Evolutionary conservation across 202 grass and related monocot genomes (phyloP), one percentile per base, ranked within the genome.

Genomic region (Zoysia matrella): DNA sequence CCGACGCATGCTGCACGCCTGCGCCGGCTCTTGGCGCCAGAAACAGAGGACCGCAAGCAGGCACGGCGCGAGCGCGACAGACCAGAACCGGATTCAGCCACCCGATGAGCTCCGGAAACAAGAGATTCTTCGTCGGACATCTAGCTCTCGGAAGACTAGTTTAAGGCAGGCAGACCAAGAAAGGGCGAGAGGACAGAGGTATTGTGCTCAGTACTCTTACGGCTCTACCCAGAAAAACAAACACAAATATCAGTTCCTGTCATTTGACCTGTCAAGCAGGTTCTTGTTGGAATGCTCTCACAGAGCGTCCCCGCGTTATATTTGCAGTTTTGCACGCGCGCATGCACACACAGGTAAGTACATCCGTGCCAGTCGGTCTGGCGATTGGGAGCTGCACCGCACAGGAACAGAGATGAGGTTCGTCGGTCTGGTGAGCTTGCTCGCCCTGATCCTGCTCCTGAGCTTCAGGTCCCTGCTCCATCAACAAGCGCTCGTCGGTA

Each of bases 71-170:
- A 55, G 70, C 58, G 67, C 58, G 22, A 30, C 22, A 30, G 22
- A 30, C 22, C 67, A 75, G 85, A 79, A 69, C 54, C 46, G 45
- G 52, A 48, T 76, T 86, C 69, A 70, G 76, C 69, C 58, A 78
- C 82, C 61, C 66, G 75, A 87, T 89, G 74, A 84, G 78, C 82
- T 65, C 83, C 66, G 74, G 84, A 74, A 91, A 89, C 80, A 84
- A 89, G 74, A 88, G 86, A 94, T 91, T 93, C 91, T 85, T 91
- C 73, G 85, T 78, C 75, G 79, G 67, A 79, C 79, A 73, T 82
- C 51, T 8, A 83, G 82, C 77, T 84, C 83, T 87, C 61, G 88
- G 79, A 81, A 83, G 58, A 68, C 83, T 89, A 81, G 60, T 76
- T 52, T 72, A 84, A 12, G 15, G 46, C 42, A 82, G 22, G 22